Evolutionary conservation across 2,329 filamentous ascomycete species (phyloP).

Genomic region (Aspergillus fumigatiaffinis): DNA sequence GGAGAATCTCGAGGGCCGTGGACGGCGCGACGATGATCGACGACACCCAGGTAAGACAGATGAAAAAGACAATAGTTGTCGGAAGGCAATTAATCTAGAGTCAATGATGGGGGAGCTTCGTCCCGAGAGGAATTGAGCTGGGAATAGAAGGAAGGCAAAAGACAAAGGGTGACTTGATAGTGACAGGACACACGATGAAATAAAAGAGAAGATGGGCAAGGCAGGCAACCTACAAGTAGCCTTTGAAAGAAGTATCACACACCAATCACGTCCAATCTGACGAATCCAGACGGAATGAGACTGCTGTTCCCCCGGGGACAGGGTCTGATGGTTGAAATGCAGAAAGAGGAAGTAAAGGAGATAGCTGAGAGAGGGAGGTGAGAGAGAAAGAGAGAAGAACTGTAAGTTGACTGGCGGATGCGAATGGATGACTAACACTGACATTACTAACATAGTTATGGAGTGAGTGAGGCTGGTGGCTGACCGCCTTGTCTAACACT

Average conservation of each 20-base stretch:
- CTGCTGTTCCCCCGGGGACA: slow-evolving; percentile 5
- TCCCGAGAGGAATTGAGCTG: slow-evolving; percentile 9
- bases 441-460: too few relatives aligned
- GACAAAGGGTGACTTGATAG: slow-evolving; percentile 11
- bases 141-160: slow-evolving; percentile 16
- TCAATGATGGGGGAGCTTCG: slow-evolving; percentile 8
- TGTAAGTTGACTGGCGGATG: background rate
- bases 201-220: slow-evolving; percentile 20
- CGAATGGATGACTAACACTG: background rate
- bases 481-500: background rate
- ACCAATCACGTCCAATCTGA: slow-evolving; percentile 15
- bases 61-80: slow-evolving; percentile 13
- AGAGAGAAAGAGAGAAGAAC: background rate
- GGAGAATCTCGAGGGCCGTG: slow-evolving; percentile 12
- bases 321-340: slow-evolving; percentile 1
- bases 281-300: slow-evolving; percentile 10
- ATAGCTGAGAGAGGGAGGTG: slow-evolving; percentile 1
- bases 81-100: slow-evolving; percentile 6
- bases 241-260: slow-evolving; percentile 20
- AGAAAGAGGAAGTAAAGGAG: background rate
- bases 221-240: slow-evolving; percentile 44
- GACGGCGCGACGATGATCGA: slow-evolving; percentile 18
- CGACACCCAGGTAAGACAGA: slow-evolving; percentile 12
- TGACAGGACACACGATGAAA: slow-evolving; percentile 17
- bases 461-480: too few relatives aligned